phyloP scores from a whole-genome alignment of 768 basidiomycete genomes.

The Termitomyces eurrhizus region DNA sequence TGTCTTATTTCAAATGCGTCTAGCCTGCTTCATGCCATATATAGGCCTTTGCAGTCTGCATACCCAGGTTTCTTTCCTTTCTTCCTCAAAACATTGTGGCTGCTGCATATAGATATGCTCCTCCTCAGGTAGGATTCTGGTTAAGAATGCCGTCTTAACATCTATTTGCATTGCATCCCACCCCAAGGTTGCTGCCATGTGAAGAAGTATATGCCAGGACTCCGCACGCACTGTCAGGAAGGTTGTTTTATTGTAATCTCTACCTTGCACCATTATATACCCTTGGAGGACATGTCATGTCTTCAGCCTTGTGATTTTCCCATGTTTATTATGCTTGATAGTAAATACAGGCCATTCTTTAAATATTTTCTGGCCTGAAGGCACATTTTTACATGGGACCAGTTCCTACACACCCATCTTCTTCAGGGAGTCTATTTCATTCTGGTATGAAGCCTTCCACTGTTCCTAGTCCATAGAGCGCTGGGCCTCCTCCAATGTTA shows the following conservation, averaged over 20 bases:
- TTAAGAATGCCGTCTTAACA: too few species aligned
- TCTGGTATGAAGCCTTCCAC: background rate
- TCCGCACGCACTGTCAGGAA: too few species aligned
- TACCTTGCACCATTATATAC: too few species aligned
- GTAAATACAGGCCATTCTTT: too few species aligned
- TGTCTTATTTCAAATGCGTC: background rate
- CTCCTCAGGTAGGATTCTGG: too few species aligned
- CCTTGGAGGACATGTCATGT: background rate
- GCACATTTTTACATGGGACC: background rate
- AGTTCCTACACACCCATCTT: background rate
- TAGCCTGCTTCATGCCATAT: background rate
- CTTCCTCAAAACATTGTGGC: background rate
- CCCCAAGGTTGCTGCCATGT: too few species aligned
- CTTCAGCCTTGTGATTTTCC: background rate
- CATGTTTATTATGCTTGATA: background rate
- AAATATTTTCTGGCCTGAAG: background rate
- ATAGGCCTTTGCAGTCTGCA: background rate
- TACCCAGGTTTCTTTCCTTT: background rate
- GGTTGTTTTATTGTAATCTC: too few species aligned
- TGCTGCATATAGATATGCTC: too few species aligned
- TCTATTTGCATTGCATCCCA: too few species aligned
- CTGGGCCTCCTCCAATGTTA: background rate
- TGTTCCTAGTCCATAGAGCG: background rate
- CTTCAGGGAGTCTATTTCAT: background rate
- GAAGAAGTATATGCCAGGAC: too few species aligned